Evolutionary conservation across 345 rosid genomes (phyloP), one percentile per base, ranked within the genome.

Genomic region (Salix caprea): DNA sequence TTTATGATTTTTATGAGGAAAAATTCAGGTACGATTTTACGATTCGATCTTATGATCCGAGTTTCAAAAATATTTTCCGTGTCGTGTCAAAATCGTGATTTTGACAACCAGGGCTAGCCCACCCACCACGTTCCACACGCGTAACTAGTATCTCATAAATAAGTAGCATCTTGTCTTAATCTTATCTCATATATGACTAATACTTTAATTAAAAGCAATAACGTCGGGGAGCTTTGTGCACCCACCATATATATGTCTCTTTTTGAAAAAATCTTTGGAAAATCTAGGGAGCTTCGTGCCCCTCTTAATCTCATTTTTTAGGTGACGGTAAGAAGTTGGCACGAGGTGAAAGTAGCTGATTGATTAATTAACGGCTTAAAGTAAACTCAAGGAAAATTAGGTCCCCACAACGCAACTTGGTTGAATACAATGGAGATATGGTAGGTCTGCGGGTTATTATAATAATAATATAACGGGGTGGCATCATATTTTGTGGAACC

Each of bases 21-120:
- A 30, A 30, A 30, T 30, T 30, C 32, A 30, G 2, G 0, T 30
- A 0, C 3, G 0, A 30, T 30, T 30, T 30, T 30, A 30, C 32
- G 32, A 30, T 2, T 30, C 32, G 0, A 30, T 30, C 32, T 30
- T 30, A 30, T 30, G 4, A 30, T 30, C 32, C 4, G 4, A 30
- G 32, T 30, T 30, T 30, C 32, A 30, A 0, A 30, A 2, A 0
- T 30, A 0, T 0, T 0, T 30, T 30, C 32, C 3, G 3, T 30
- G 0, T 30, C 4, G 0, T 30, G 0, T 30, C 4, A 30, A 30
- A 30, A 30, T 30, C 32, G 0, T 0, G 32, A 30, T 30, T 30
- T 30, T 30, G 3, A 30, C 4, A 2, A 30, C 4, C 32, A 30
- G 62, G 12, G 12, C 42, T 10, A 2, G 14, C 28, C 13, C 9